These are phyloP conservation scores for Erodium chrysanthum DNA, from an alignment of 441 rosid species.

Conservation along the genomic window DNA sequence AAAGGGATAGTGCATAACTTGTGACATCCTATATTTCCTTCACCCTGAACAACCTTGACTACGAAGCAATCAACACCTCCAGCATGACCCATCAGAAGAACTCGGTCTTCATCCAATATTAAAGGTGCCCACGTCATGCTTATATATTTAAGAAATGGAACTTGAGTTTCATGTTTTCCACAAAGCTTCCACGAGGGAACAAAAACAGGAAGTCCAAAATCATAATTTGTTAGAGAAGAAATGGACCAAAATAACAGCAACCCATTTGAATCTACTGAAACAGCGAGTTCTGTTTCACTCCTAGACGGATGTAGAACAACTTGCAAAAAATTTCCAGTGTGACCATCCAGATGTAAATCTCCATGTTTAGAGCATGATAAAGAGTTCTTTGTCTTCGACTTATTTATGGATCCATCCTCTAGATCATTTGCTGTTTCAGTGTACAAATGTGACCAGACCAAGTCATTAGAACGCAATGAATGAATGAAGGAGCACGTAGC, in stretches of 20 bases:
- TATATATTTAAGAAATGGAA: constrained; percentile 40
- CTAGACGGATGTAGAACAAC: constrained; percentile 54
- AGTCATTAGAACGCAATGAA: constrained; percentile 40
- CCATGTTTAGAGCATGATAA: constrained; percentile 30
- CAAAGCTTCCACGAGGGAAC: constrained; percentile 53
- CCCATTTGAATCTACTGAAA: constrained; percentile 76
- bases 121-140: constrained; percentile 85
- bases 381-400: constrained; percentile 24
- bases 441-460: constrained; percentile 48
- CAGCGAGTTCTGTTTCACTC: constrained; percentile 48
- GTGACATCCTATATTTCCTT: constrained; percentile 34
- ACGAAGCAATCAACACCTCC: constrained; percentile 81
- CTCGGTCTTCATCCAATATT: constrained; percentile 38
- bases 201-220: constrained; percentile 37
- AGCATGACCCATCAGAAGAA: constrained; percentile 64
- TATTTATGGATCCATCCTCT: constrained; percentile 31
- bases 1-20: constrained; percentile 64
- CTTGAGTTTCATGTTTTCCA: constrained; percentile 44
- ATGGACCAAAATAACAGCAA: constrained; percentile 62
- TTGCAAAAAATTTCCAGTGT: constrained; percentile 54
- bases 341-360: constrained; percentile 48
- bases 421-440: constrained; percentile 25
- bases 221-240: constrained; percentile 33
- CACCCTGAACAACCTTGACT: constrained; percentile 37
- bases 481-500: constrained; percentile 50